Evolutionary conservation across 2,329 filamentous ascomycete genomes (phyloP), one percentile per base, ranked within the genome.

Genomic region (Tricladium varicosporioides): DNA sequence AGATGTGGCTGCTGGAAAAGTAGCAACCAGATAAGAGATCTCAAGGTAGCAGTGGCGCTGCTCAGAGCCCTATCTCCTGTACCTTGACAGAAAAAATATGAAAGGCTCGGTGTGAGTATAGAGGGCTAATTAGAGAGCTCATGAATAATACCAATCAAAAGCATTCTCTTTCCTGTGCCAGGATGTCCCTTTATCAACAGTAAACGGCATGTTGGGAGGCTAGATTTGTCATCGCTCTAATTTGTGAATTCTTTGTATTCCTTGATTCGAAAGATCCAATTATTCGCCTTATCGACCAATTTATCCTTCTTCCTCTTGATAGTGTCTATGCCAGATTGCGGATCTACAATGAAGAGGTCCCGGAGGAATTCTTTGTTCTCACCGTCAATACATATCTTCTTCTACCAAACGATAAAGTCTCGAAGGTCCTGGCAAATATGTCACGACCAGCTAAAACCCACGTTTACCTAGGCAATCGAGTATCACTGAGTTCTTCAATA

Each of bases 11-110:
- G 61, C 54, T 74, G 63, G 0, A 51, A 27, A 1, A 74, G 51
- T 68, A 82, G 65, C 11, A 73, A 33, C 36, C 70, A 76, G 0
- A 79, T 66, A 0, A 81, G 65, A 0, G 78, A 75, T 0, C 74
- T 70, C 1, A 80, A 59, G 0, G 78, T 71, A 0, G 74, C 67
- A 0, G 62, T 69, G 0, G 73, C 73, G 45, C 62, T 76, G 55
- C 75, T 77, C 15, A 76, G 22, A 5, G 15, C 13, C 1, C 61
- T 52, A 1, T 55, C 13, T 43, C 77, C 63, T 5, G 71, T 71
- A 9, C 66, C 65, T 60, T 80, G 71, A 60, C 74, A 80, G 65
- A 80, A 75, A 63, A 76, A 77, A 56, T 64, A 74, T 1, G 63
- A 59, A 18, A 67, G 42, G 19, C 27, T 42, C 4, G 32, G 43